Evolutionary conservation across 2,329 filamentous ascomycete species (phyloP).

Genomic region (Calonectria naviculata): DNA sequence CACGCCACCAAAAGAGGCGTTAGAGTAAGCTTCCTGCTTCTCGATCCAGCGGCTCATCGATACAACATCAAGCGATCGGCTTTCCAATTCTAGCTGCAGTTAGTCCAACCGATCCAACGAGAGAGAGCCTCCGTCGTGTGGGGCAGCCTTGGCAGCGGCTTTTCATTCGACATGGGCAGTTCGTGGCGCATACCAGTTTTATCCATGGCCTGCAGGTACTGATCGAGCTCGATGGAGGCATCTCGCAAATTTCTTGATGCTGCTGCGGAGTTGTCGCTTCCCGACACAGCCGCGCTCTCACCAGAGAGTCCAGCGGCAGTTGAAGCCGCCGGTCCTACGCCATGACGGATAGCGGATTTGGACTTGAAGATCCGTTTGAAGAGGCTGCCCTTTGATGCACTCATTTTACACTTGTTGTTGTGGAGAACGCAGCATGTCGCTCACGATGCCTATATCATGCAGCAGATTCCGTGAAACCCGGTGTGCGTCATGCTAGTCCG

Average conservation of each 20-base stretch:
- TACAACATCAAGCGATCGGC: not conserved
- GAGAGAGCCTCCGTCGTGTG: not conserved
- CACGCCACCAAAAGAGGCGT: not conserved
- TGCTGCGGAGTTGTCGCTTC: not conserved
- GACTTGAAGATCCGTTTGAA: not conserved
- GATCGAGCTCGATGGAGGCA: not conserved
- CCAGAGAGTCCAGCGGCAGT: not conserved
- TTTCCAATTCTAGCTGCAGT: not conserved
- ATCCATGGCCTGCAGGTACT: not conserved
- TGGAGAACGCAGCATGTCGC: not conserved
- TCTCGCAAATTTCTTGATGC: not conserved
- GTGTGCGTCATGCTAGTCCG: not conserved
- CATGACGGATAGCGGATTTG: not conserved
- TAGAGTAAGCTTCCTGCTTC: not conserved
- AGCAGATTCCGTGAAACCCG: not conserved
- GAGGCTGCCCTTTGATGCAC: not conserved
- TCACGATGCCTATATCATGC: not conserved
- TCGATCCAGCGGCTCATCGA: constrained; percentile 1
- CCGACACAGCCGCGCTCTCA: not conserved
- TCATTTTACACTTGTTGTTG: not conserved
- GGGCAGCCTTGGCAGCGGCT: not conserved
- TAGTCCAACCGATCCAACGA: not conserved
- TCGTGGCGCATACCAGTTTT: not conserved
- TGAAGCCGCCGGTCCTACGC: not conserved
- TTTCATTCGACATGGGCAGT: not conserved